phyloP scores from a whole-genome alignment of 441 rosid species.

The Gossypium lobatum region DNA sequence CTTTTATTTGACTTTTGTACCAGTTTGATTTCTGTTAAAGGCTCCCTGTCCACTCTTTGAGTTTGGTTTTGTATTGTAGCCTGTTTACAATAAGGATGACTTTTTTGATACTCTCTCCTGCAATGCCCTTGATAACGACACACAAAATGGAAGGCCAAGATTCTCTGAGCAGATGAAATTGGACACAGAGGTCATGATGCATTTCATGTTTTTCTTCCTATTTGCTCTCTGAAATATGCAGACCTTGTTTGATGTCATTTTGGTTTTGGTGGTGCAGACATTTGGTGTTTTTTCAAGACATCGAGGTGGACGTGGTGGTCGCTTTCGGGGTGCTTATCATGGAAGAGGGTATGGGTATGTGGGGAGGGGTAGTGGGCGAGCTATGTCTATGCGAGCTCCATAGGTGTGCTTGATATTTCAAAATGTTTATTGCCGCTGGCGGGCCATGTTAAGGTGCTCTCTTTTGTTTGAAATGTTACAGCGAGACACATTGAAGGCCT shows the following conservation, averaged over 20 bases:
- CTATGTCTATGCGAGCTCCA: slow-evolving; percentile 19
- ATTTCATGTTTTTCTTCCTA: not conserved
- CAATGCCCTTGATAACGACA: slow-evolving; percentile 39
- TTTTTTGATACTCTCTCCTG: slow-evolving; percentile 77
- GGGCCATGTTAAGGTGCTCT: not conserved
- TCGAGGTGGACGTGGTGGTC: slow-evolving; percentile 59
- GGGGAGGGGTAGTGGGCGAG: slow-evolving; percentile 33
- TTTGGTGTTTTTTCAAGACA: slow-evolving; percentile 71
- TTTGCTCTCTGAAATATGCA: not conserved
- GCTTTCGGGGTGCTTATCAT: slow-evolving; percentile 43
- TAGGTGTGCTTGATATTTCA: slow-evolving; percentile 14
- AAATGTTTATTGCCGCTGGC: not conserved
- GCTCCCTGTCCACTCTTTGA: not conserved
- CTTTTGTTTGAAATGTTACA: slow-evolving; percentile 1
- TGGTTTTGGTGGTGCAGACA: slow-evolving; percentile 42
- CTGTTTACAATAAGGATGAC: slow-evolving; percentile 79
- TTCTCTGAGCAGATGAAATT: slow-evolving; percentile 79
- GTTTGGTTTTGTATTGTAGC: slow-evolving; percentile 32
- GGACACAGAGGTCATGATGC: slow-evolving; percentile 63
- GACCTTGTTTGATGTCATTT: not conserved
- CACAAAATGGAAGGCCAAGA: slow-evolving; percentile 63
- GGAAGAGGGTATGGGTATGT: slow-evolving; percentile 42
- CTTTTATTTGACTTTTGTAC: not conserved
- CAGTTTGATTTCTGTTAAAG: slow-evolving; percentile 16
- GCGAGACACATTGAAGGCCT: not conserved